Conservation (phyloP, 441 rosid species). For the Geranium incanum region DNA sequence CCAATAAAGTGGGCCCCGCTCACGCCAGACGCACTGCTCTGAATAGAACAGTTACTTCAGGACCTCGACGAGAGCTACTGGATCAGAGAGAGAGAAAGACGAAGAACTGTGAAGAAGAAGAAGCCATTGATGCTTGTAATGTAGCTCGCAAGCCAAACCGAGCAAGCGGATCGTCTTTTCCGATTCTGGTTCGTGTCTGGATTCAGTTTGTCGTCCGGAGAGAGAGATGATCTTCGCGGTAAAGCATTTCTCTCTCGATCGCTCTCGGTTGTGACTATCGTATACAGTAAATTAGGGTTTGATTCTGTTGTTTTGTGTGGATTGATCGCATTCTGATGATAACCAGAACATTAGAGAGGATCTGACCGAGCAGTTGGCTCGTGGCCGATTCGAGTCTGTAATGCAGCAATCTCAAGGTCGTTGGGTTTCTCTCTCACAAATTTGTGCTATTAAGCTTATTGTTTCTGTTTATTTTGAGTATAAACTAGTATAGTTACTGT, state of each 20-base stretch:
- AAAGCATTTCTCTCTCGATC: not conserved
- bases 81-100: not conserved
- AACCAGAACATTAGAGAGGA: conserved; percentile 67
- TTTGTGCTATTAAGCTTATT: not conserved
- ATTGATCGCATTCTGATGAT: conserved; percentile 37
- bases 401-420: conserved; percentile 90
- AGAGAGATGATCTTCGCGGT: conserved; percentile 75
- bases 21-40: not conserved
- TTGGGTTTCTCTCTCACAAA: conserved; percentile 37
- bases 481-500: not conserved
- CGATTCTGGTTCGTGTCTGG: not conserved
- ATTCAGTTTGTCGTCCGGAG: not conserved
- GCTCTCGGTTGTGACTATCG: not conserved
- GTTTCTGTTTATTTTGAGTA: not conserved
- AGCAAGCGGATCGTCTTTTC: not conserved
- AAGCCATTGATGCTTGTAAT: not conserved
- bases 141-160: not conserved
- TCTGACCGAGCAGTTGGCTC: conserved; percentile 75
- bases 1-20: not conserved
- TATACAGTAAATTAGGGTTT: not conserved
- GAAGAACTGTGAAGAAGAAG: not conserved
- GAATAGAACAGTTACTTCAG: too few relatives aligned
- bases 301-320: not conserved
- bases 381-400: conserved; percentile 69
- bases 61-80: too few relatives aligned